Evolutionary conservation across 2,329 filamentous ascomycete genomes (phyloP), one percentile per base, ranked within the genome.

Genomic region (Epichloe baconii): DNA sequence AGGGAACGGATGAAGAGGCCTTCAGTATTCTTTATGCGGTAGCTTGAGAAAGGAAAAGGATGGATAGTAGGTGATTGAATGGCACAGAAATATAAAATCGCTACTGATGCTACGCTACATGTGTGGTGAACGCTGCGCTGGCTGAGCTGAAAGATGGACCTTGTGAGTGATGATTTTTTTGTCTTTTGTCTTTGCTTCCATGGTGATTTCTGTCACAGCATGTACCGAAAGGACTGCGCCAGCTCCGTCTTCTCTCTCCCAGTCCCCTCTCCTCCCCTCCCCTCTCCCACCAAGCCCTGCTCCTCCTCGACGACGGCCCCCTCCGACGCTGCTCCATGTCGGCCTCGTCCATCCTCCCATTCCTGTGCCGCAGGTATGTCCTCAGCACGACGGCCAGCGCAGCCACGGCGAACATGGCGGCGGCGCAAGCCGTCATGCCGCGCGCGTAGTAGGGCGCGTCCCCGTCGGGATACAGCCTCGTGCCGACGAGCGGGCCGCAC

Each of bases 401-500:
- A 2, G 78, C 80, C 4, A 86, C 82, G 1, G 69, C 64, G 3
- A 76, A 55, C 82, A 87, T 85, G 52, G 81, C 82, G 10, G 63
- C 69, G 0, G 80, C 78, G 58, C 83, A 86, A 1, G 75, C 69
- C 34, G 67, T 68, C 80, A 86, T 86, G 2, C 83, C 83, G 1
- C 59, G 66, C 3, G 77, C 68, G 60, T 83, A 86, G 62, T 75
- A 83, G 1, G 82, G 82, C 10, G 69, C 75, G 54, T 85, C 77
- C 11, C 61, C 55, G 49, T 74, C 69, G 0, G 83, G 83, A 58
- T 85, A 86, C 48, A 86, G 65, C 44, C 80, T 71, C 6, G 80
- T 83, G 15, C 82, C 83, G n/a, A 86, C 68, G 3, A 86, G 67
- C 2, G 88, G 87, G 0, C 88, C 88, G 56, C 82, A 83, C 68